phyloP scores from a whole-genome alignment of 306 rosid species.

The Gynostemma pentaphyllum region DNA sequence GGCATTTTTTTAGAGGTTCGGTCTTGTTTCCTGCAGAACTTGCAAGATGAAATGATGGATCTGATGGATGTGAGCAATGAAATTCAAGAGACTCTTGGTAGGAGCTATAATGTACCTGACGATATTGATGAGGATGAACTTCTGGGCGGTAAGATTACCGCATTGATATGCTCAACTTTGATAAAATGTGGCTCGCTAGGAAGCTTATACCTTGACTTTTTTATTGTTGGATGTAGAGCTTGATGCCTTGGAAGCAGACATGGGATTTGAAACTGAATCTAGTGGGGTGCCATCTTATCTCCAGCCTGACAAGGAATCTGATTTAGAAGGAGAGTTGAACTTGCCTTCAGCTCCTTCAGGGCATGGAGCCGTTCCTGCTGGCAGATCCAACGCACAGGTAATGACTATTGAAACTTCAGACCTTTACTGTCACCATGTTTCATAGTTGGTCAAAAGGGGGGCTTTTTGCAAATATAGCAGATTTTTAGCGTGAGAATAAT shows the following conservation, averaged over 20 bases:
- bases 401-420: slow-evolving; percentile 5
- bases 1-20: background rate
- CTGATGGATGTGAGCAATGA: slow-evolving; percentile 94
- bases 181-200: background rate
- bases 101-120: slow-evolving; percentile 96
- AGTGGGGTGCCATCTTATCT: slow-evolving; percentile 95
- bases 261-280: slow-evolving; percentile 76
- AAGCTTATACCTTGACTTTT: background rate
- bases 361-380: slow-evolving; percentile 41
- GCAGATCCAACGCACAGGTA: slow-evolving; percentile 65
- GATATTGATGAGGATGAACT: slow-evolving; percentile 96
- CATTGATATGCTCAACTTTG: slow-evolving; percentile 11
- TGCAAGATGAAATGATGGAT: slow-evolving; percentile 99
- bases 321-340: slow-evolving; percentile 71
- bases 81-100: slow-evolving; percentile 88
- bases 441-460: too few relatives aligned
- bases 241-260: slow-evolving; percentile 84
- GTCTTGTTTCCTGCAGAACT: slow-evolving; percentile 37
- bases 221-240: slow-evolving; percentile 46
- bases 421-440: background rate
- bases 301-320: slow-evolving; percentile 87
- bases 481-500: too few relatives aligned
- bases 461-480: too few relatives aligned
- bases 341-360: slow-evolving; percentile 87
- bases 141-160: slow-evolving; percentile 71